These are phyloP conservation scores for Mikania micrantha DNA, from an alignment of 129 eudicot species.

Conservation along the genomic window DNA sequence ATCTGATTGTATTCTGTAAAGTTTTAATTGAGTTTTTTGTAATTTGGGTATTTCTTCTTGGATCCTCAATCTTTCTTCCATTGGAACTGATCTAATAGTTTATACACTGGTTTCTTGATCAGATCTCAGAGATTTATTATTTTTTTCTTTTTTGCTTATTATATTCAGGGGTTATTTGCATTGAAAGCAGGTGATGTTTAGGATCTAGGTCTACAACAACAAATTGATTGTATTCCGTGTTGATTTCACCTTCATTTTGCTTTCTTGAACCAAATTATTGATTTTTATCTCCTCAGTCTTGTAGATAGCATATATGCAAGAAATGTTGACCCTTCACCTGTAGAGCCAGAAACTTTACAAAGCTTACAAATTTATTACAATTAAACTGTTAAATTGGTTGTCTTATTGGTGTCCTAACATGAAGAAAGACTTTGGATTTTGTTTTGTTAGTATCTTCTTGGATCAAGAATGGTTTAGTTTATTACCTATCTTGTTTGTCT, in stretches of 20 bases:
- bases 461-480: background rate
- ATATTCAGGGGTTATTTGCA: background rate
- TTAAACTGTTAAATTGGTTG: too few relatives aligned
- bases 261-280: slow-evolving; percentile 1
- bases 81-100: background rate
- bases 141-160: background rate
- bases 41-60: background rate
- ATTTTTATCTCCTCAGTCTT: slow-evolving; percentile 1
- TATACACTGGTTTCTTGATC: slow-evolving; percentile 10
- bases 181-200: background rate
- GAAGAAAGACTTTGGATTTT: background rate
- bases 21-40: slow-evolving; percentile 9
- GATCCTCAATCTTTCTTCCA: slow-evolving; percentile 3
- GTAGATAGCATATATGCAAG: background rate
- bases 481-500: background rate
- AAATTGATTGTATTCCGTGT: background rate
- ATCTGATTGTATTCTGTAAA: slow-evolving; percentile 8
- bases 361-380: background rate
- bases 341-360: background rate
- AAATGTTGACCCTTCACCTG: background rate
- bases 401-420: background rate
- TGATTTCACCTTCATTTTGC: background rate
- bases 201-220: background rate
- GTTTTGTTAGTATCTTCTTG: background rate
- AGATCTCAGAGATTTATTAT: slow-evolving; percentile 17